Base-by-base conservation (phyloP, 2,329 filamentous ascomycete genomes). In the Pestalotiopsis sp. region DNA sequence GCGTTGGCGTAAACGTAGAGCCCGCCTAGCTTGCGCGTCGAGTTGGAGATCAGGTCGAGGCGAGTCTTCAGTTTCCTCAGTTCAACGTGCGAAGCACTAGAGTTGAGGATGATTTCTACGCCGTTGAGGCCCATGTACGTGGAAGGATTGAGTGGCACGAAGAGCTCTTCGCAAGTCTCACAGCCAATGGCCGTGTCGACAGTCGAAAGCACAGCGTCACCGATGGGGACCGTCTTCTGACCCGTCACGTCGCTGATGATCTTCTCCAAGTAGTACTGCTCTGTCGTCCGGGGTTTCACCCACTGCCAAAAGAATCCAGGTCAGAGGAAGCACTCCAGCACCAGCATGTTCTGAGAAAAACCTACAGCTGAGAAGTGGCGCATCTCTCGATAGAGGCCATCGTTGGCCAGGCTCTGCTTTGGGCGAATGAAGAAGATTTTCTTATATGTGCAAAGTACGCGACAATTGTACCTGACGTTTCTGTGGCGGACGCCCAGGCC, bases 391-490 rank as follows among this genome's bases (percentile, higher is more conserved):
- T 88, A 73, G 72, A 90, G 92, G 2, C 91, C 92, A 77, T 93
- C 90, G 70, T 92, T 91, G 62, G 91, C 91, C 5, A 94, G 85
- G 74, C 84, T 90, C 71, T 93, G 83, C 79, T 94, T 94, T 0
- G 92, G 92, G 12, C 92, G 84, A 68, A 96, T 91, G 69, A 91
- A 83, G 20, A 94, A 80, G 23, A 95, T 90, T 79, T 90, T 89
- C 65, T 88, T 86, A 72, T 94, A 87, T 65, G 89, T 83, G 70
- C 84, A 83, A 70, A 93, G 86, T n/a, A 91, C 83, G 27, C 92
- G 83, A 72, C 88, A 89, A 77, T 92, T 93, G 80, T 89, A 93
- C 67, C 86, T 83, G 66, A 87, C 83, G 73, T 89, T 89, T 57
- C 87, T 80, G 76, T 92, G 90, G 59, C 84, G 82, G 61, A 93